A percentile compares a stretch with the other conserved stretches of the same genome.
These are phyloP conservation scores for Xylaria sp. DNA, from an alignment of 2,329 filamentous ascomycete genomes.

Conservation along the genomic window DNA sequence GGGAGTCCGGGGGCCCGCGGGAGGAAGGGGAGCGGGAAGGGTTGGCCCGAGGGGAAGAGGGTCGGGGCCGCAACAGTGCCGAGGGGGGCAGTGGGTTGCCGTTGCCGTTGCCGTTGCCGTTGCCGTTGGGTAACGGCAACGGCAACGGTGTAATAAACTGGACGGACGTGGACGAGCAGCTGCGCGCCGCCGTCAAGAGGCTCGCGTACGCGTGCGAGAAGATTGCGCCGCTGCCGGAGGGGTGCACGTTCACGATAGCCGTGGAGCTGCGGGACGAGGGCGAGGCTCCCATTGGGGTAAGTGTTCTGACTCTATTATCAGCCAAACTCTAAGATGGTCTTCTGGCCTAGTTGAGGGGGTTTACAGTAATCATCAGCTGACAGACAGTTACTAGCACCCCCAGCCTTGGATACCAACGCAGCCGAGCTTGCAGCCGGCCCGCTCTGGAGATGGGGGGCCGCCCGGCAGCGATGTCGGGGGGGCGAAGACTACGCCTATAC, in stretches of 20 bases:
- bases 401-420: conserved; percentile 64
- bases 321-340: not conserved
- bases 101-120: conserved; percentile 1
- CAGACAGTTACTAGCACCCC: conserved; percentile 49
- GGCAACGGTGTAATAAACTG: conserved; percentile 51
- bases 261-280: conserved; percentile 69
- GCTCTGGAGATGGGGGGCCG: conserved; percentile 35
- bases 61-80: conserved; percentile 2
- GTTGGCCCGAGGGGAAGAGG: conserved; percentile 21
- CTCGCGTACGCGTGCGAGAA: conserved; percentile 63
- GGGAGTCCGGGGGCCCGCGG: conserved; percentile 30
- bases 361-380: conserved; percentile 16
- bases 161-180: conserved; percentile 70
- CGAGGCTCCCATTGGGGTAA: conserved; percentile 60
- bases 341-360: no score
- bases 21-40: conserved; percentile 35
- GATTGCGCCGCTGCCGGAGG: conserved; percentile 60
- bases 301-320: conserved; percentile 29
- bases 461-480: conserved; percentile 42
- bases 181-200: conserved; percentile 67
- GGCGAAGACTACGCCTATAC: conserved; percentile 51
- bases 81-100: not conserved
- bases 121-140: not conserved
- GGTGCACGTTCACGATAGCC: conserved; percentile 76
- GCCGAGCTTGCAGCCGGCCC: conserved; percentile 48